Conservation (phyloP, 176 grass and related monocot species). For the Phragmites australis region DNA sequence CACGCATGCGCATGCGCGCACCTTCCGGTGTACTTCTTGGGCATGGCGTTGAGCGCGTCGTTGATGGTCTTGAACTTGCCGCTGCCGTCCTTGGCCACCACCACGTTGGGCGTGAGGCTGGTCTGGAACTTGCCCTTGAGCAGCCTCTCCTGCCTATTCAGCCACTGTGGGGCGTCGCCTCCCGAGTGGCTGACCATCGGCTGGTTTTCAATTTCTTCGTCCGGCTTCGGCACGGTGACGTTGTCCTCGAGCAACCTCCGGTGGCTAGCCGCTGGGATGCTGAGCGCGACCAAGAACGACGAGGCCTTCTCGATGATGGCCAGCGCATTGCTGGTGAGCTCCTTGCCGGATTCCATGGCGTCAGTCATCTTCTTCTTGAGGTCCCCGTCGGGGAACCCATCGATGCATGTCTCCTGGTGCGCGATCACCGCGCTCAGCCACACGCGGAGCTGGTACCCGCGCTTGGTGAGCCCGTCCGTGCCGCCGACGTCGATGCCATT, state of each 20-base stretch:
- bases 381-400: slow-evolving; percentile 70
- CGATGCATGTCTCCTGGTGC: slow-evolving; percentile 80
- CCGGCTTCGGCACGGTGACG: neutral
- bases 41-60: slow-evolving; percentile 62
- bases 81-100: slow-evolving; percentile 77
- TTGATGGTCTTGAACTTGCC: slow-evolving; percentile 86
- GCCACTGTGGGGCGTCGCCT: slow-evolving; percentile 33
- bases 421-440: slow-evolving; percentile 75
- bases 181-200: neutral
- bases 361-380: slow-evolving; percentile 59
- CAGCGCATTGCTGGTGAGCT: slow-evolving; percentile 69
- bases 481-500: slow-evolving; percentile 36
- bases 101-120: slow-evolving; percentile 44
- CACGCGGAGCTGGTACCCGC: slow-evolving; percentile 44
- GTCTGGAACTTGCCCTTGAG: slow-evolving; percentile 46
- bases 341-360: slow-evolving; percentile 58
- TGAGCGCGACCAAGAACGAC: slow-evolving; percentile 31
- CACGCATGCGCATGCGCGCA: neutral
- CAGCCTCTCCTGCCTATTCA: slow-evolving; percentile 32
- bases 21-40: slow-evolving; percentile 54
- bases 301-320: slow-evolving; percentile 58
- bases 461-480: slow-evolving; percentile 30
- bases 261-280: neutral
- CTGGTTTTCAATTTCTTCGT: neutral
- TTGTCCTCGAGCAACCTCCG: slow-evolving; percentile 15